Conservation (phyloP, 1,284 basidiomycete genomes). For the Ganoderma resinaceum region DNA sequence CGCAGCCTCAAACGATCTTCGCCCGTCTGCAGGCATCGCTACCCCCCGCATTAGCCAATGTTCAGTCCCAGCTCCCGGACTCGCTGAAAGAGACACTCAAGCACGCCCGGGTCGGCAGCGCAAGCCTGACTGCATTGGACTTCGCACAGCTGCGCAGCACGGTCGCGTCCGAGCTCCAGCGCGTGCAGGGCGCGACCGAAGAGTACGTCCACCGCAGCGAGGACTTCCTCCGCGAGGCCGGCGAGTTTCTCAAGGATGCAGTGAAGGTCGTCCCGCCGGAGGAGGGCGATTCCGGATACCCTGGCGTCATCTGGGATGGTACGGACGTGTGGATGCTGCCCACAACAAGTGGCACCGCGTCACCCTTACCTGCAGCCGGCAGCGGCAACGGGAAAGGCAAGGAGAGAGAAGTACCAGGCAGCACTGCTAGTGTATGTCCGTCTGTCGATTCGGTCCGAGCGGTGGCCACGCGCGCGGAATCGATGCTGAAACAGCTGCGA, state of each 20-base stretch:
- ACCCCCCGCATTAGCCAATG: conserved; percentile 72
- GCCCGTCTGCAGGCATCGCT: conserved; percentile 75
- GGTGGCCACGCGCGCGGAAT: conserved; percentile 79
- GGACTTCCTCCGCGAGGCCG: conserved; percentile 72
- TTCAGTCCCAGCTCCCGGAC: conserved; percentile 63
- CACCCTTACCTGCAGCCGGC: conserved; percentile 17
- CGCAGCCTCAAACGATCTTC: conserved; percentile 59
- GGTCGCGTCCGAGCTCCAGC: conserved; percentile 74
- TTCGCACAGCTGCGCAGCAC: conserved; percentile 70
- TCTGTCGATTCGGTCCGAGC: conserved; percentile 55
- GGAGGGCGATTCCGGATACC: conserved; percentile 44
- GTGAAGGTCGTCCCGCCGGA: conserved; percentile 91
- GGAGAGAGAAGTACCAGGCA: conserved; percentile 34
- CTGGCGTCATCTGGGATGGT: conserved; percentile 77
- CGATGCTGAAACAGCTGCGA: conserved; percentile 75
- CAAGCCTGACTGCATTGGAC: conserved; percentile 52
- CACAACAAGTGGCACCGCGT: conserved; percentile 40
- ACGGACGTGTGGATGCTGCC: conserved; percentile 83
- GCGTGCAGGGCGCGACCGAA: conserved; percentile 79
- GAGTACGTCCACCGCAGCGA: conserved; percentile 86
- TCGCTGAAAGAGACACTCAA: conserved; percentile 57
- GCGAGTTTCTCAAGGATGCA: conserved; percentile 81
- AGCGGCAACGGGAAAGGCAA: conserved; percentile 53
- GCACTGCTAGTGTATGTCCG: conserved; percentile 33
- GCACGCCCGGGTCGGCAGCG: conserved; percentile 52